A percentile compares a stretch with the other conserved stretches of the same genome.
Evolutionary conservation across 1,284 basidiomycete species (phyloP).

Genomic region (Puccinia sorghi): DNA sequence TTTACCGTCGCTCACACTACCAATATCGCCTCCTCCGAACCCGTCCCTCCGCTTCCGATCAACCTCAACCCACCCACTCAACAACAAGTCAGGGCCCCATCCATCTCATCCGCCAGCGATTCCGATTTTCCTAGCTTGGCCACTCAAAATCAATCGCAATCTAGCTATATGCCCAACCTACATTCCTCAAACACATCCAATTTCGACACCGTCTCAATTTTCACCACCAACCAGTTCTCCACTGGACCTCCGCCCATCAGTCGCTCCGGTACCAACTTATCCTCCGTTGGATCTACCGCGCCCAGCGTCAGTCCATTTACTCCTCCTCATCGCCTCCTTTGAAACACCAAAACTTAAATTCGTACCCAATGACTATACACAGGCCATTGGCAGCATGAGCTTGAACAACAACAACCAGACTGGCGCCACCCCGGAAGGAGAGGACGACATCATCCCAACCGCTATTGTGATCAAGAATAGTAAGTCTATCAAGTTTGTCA

Average conservation of each 20-base stretch:
- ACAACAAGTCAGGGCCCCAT: background rate
- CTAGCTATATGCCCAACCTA: slow-evolving; percentile 17
- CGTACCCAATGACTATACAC: background rate
- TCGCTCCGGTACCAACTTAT: slow-evolving; percentile 18
- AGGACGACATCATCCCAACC: slow-evolving; percentile 96
- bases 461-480: slow-evolving; percentile 89
- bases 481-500: background rate
- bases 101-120: slow-evolving; percentile 19
- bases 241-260: slow-evolving; percentile 19
- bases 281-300: slow-evolving; percentile 3
- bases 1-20: background rate
- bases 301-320: slow-evolving; percentile 17
- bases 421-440: slow-evolving; percentile 58
- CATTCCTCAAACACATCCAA: background rate
- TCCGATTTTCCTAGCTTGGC: background rate
- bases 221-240: slow-evolving; percentile 7
- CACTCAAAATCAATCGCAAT: background rate
- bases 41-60: slow-evolving; percentile 4
- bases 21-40: background rate
- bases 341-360: background rate
- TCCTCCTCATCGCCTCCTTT: background rate
- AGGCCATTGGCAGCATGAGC: slow-evolving; percentile 6
- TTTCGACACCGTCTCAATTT: slow-evolving; percentile 1
- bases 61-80: background rate
- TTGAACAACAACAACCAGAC: slow-evolving; percentile 11